Base-by-base conservation (phyloP, 2,329 filamentous ascomycete species). In the Colletotrichum truncatum region DNA sequence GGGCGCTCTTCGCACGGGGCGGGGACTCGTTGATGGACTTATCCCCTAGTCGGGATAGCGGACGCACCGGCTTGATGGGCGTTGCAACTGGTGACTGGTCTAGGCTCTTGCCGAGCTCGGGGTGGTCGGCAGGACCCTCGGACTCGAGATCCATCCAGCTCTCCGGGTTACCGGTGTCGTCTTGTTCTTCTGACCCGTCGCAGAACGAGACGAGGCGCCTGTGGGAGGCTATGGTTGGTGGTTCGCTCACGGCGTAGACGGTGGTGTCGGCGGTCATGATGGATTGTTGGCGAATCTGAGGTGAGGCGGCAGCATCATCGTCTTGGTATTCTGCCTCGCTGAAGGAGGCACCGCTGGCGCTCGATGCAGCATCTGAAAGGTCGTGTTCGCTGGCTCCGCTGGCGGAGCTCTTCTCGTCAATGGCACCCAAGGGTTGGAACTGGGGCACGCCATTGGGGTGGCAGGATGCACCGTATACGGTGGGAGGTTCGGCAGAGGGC, bases 221-320 rank as follows among this genome's bases (percentile, higher is more conserved):
- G 52, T 65, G 71, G 26, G 71, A 66, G 3, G 70, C 57, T 2
- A 73, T 72, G 10, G 18, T 18, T 8, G 57, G 39, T 4, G 62
- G 62, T 28, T 73, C 69, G 52, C 73, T 75, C 21, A 74, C 78
- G 2, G 77, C 75, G 5, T 76, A 76, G 30, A 81, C 69, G 18
- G 79, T 80, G 4, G 81, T 82, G 30, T 78, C 78, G 25, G 76
- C 69, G 2, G 81, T 82, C 34, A 74, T 68, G 48, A 81, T 73
- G 0, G 81, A 82, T 45, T 75, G 76, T 28, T 77, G 75, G 26
- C 62, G 62, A 14, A 65, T 65, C 21, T 51, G 62, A 6, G 62
- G 62, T 2, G 62, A 65, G 14, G 36, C 62, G 14, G 62, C 62
- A 4, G 62, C 62, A 7, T 65, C 62, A 10, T 65, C 56, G 16